Evolutionary conservation across 805 yeast genomes (phyloP), one percentile per base, ranked within the genome.

Genomic region (Candida silvatica): DNA sequence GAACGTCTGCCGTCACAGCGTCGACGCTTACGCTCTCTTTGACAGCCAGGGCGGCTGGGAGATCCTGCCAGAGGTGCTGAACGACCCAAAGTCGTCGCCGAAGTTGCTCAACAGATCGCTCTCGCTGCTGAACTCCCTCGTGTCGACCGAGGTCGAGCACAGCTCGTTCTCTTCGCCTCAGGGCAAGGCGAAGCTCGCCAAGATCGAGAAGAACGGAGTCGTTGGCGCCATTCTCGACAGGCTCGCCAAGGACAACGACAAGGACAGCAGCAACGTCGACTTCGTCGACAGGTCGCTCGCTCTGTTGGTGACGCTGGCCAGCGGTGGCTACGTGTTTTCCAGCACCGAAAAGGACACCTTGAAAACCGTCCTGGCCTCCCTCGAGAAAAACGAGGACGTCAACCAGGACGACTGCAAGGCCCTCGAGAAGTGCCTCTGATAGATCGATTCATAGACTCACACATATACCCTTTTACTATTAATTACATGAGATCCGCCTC

Each of bases 1-100:
- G 1, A 76, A 80, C 27, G 63, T 78, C 11, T 57, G 86, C 5
- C 74, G 94, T 50, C 88, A 90, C 58, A 78, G 75, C 49, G 57
- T 61, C 19, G 59, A 58, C 0, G 80, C 77, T 3, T 75, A 74
- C 38, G 58, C 61, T 4, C 52, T 62, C 40, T 90, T 92, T 47
- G 71, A 63, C 27, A 53, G 62, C 20, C 44, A 55, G 4, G 54
- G 70, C 14, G 97, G 97, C 6, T 80, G 94, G 80, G 59, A 62
- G 4, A 46, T 71, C 12, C 49, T 80, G 14, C 55, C 66, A 1
- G 42, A 44, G 3, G 28, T 49, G 3, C 29, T 58, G 23, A 20
- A 31, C 8, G 38, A 36, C 15, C 23, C 37, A 17, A 36, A 34
- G 24, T 26, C 32, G 9, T 30, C 32, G 16, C 34, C 29, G 17